Conservation (phyloP, 768 basidiomycete species). For the Phylloporus sp. region DNA sequence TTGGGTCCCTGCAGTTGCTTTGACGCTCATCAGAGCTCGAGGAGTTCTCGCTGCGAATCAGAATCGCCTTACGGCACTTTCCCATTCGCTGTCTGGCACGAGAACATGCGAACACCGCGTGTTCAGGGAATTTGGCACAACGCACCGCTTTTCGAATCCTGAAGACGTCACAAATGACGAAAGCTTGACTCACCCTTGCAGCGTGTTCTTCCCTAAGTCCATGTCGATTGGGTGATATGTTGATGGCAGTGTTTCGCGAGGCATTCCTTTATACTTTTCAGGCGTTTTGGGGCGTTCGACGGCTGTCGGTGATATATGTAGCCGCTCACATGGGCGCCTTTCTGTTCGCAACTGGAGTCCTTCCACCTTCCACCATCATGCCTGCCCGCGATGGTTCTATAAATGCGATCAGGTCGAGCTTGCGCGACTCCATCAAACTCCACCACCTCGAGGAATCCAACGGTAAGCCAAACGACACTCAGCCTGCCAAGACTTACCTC, state of each 20-base stretch:
- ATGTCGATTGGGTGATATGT: conserved; percentile 13
- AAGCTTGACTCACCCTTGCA: conserved; percentile 12
- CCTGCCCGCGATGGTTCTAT: conserved; percentile 8
- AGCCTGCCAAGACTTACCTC: not conserved
- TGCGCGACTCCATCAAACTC: not conserved
- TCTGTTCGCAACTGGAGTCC: not conserved
- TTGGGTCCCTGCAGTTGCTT: not conserved
- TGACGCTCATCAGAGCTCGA: conserved; percentile 10
- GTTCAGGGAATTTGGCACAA: conserved; percentile 9
- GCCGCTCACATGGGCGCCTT: conserved; percentile 13
- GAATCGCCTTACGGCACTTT: conserved; percentile 4
- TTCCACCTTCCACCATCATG: not conserved
- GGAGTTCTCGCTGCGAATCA: not conserved
- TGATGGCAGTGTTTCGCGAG: conserved; percentile 4
- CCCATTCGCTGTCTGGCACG: not conserved
- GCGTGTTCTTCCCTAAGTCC: conserved; percentile 9
- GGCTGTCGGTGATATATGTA: conserved; percentile 3
- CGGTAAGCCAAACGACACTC: conserved; percentile 9
- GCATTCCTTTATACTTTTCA: conserved; percentile 1
- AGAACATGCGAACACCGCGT: conserved; percentile 12
- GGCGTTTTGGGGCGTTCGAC: not conserved
- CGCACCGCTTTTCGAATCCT: conserved; percentile 7
- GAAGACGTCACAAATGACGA: conserved; percentile 8
- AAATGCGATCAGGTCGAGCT: conserved; percentile 8
- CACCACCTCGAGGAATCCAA: not conserved